phyloP scores from a whole-genome alignment of 345 rosid species.

The Angophora floribunda region DNA sequence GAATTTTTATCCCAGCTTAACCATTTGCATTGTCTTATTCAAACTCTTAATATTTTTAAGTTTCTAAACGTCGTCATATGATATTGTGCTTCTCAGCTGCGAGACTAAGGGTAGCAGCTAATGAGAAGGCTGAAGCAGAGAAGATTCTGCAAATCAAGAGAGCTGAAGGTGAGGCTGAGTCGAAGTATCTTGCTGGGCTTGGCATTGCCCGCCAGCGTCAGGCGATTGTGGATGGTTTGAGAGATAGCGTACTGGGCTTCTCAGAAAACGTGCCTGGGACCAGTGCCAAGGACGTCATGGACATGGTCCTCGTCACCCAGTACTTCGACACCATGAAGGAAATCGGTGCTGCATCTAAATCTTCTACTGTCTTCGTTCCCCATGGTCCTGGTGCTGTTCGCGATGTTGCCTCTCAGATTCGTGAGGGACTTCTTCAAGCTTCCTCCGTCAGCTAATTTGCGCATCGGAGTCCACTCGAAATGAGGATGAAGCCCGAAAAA shows the following conservation, averaged over 20 bases:
- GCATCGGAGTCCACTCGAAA: background rate
- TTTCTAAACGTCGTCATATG: background rate
- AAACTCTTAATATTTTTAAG: background rate
- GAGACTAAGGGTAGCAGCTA: slow-evolving; percentile 13
- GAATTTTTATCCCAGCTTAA: background rate
- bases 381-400: slow-evolving; percentile 16
- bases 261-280: slow-evolving; percentile 10
- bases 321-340: slow-evolving; percentile 17
- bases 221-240: slow-evolving; percentile 19
- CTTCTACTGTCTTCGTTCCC: slow-evolving; percentile 10
- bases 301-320: slow-evolving; percentile 16
- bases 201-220: slow-evolving; percentile 19
- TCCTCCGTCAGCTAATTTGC: background rate
- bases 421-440: slow-evolving; percentile 15
- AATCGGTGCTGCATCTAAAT: slow-evolving; percentile 12
- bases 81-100: slow-evolving; percentile 5
- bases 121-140: slow-evolving; percentile 19
- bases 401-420: slow-evolving; percentile 11
- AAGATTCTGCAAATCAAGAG: slow-evolving; percentile 16
- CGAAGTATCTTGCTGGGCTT: slow-evolving; percentile 12
- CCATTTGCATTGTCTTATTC: background rate
- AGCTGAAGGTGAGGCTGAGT: slow-evolving; percentile 19
- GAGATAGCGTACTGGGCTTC: slow-evolving; percentile 17
- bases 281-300: slow-evolving; percentile 12
- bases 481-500: background rate